phyloP scores from a whole-genome alignment of 2,329 filamentous ascomycete genomes.

The Curvularia spicifera region DNA sequence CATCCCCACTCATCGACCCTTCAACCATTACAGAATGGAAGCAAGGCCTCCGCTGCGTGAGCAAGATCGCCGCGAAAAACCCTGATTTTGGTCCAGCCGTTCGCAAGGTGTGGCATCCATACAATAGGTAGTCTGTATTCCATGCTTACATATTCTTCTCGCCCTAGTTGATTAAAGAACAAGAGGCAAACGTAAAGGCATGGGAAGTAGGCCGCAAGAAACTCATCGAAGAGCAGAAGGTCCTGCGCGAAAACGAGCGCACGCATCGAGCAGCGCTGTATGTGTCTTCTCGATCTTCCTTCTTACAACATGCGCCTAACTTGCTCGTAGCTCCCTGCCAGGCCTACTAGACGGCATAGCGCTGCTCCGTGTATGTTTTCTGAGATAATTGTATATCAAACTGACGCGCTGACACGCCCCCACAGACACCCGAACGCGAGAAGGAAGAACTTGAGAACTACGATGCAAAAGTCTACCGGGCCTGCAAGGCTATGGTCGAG shows the following conservation, averaged over 20 bases:
- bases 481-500: conserved; percentile 65
- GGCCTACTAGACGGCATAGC: conserved; percentile 33
- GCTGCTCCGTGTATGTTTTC: conserved; percentile 30
- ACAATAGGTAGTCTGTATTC: neutral
- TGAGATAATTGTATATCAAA: neutral
- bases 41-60: conserved; percentile 55
- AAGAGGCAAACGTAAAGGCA: conserved; percentile 67
- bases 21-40: conserved; percentile 58
- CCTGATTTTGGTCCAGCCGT: conserved; percentile 50
- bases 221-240: conserved; percentile 59
- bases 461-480: conserved; percentile 68
- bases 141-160: conserved; percentile 13
- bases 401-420: conserved; percentile 3
- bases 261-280: conserved; percentile 63
- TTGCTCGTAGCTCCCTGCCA: conserved; percentile 31
- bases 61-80: conserved; percentile 55
- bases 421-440: conserved; percentile 56
- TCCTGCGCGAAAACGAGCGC: conserved; percentile 60
- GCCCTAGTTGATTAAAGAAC: conserved; percentile 64
- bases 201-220: conserved; percentile 64
- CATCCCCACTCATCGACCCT: conserved; percentile 50
- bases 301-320: conserved; percentile 9
- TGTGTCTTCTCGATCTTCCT: conserved; percentile 26
- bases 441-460: conserved; percentile 63
- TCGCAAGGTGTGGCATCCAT: conserved; percentile 44